These are phyloP conservation scores for Candida dajiaensis DNA, from an alignment of 805 yeast species.

Conservation along the genomic window DNA sequence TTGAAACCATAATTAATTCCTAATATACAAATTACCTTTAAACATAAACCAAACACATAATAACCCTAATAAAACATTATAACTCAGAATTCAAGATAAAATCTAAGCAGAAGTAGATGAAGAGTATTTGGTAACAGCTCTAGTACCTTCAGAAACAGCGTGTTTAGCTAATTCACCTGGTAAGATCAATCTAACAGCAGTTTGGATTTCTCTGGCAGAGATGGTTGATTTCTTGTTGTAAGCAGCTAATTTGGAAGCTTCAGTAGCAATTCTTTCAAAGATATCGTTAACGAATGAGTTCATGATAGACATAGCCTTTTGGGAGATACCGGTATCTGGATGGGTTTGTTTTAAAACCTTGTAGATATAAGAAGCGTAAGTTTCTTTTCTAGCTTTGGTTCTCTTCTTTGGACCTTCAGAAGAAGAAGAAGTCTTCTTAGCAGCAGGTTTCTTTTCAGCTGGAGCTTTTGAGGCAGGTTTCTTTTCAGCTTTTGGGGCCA, in stretches of 20 bases:
- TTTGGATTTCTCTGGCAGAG: conserved; percentile 97
- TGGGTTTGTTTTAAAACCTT: conserved; percentile 97
- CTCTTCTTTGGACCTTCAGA: conserved; percentile 82
- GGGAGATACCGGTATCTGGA: conserved; percentile 99
- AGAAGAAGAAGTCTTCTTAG: conserved; percentile 83
- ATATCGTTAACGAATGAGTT: conserved; percentile 97
- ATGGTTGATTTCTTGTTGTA: conserved; percentile 98
- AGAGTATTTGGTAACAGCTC: conserved; percentile 96
- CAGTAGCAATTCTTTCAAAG: conserved; percentile 96
- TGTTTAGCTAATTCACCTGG: conserved; percentile 99
- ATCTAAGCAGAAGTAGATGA: conserved; percentile 44
- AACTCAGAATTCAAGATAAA: conserved; percentile 5
- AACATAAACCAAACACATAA: conserved; percentile 20
- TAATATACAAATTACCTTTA: conserved; percentile 25
- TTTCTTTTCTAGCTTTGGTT: conserved; percentile 94
- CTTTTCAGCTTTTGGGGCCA: conserved; percentile 62
- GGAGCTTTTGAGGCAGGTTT: conserved; percentile 92
- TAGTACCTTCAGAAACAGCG: conserved; percentile 97
- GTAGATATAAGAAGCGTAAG: conserved; percentile 96
- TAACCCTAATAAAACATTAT: conserved; percentile 21
- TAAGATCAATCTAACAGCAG: conserved; percentile 95
- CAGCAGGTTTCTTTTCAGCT: conserved; percentile 92
- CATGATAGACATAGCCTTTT: conserved; percentile 97
- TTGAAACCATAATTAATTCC: conserved; percentile 26
- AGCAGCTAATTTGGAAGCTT: conserved; percentile 97